Evolutionary conservation across 2,329 filamentous ascomycete species (phyloP).

Genomic region (Akanthomyces muscarius): DNA sequence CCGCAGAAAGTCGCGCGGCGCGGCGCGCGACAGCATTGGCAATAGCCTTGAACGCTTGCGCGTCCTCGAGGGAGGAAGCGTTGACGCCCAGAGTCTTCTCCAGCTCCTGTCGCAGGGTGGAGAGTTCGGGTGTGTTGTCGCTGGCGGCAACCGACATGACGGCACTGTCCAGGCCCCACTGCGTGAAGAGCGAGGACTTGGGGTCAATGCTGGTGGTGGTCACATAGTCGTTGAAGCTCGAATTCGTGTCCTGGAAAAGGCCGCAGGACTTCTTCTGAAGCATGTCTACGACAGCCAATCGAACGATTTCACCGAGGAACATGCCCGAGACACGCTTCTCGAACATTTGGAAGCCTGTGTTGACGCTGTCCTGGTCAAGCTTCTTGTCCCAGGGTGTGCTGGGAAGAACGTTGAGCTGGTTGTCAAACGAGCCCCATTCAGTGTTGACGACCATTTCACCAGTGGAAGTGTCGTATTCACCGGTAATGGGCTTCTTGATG

Average conservation of each 20-base stretch:
- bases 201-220: slow-evolving; percentile 67
- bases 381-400: slow-evolving; percentile 77
- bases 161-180: slow-evolving; percentile 88
- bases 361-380: slow-evolving; percentile 76
- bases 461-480: slow-evolving; percentile 71
- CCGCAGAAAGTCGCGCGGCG: slow-evolving; percentile 80
- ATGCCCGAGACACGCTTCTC: slow-evolving; percentile 98
- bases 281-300: slow-evolving; percentile 69
- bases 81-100: slow-evolving; percentile 73
- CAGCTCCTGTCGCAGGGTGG: slow-evolving; percentile 71
- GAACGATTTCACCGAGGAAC: slow-evolving; percentile 93
- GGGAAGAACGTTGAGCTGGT: slow-evolving; percentile 81
- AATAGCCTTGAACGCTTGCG: slow-evolving; percentile 79
- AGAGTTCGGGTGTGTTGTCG: slow-evolving; percentile 69
- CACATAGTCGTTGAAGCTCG: slow-evolving; percentile 63
- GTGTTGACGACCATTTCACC: slow-evolving; percentile 97
- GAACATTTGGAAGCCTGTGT: slow-evolving; percentile 96
- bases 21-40: slow-evolving; percentile 81
- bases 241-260: slow-evolving; percentile 74
- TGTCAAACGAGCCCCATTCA: slow-evolving; percentile 98
- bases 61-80: slow-evolving; percentile 75
- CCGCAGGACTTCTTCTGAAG: slow-evolving; percentile 62
- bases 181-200: slow-evolving; percentile 64
- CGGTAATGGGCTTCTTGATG: slow-evolving; percentile 71
- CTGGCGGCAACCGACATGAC: slow-evolving; percentile 84